Base-by-base conservation (phyloP, 768 basidiomycete species). In the Exidia glandulosa region DNA sequence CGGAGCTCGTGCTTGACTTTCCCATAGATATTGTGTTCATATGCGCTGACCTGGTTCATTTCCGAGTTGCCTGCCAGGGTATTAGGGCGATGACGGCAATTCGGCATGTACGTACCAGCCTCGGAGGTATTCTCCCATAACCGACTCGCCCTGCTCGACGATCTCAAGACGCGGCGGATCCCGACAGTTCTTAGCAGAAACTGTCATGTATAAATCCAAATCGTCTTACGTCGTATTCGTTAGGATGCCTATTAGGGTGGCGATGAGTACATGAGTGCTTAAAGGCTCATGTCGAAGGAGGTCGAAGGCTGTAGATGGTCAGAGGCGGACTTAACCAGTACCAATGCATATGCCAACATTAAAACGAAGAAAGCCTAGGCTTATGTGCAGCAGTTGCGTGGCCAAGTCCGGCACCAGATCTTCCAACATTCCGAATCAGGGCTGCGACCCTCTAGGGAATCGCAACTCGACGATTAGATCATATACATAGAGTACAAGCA, bases 161-260 rank as follows among this genome's bases (percentile, higher is more conserved):
- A 54, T 54, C 16, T 54, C 27, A 4, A 54, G 10, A 10, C 50
- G 50, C 9, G 50, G 27, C 6, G 50, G 50, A 19, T 27, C 27
- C 9, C 27, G 25, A 23, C 23, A 45, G 30, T 32, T 29, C n/a
- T 27, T 29, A 34, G 13, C 9, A 32, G 19, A 3, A 33, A 3
- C 32, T 19, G 25, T 7, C 13, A 19, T 54, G 2, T n/a, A 13
- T 23, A 29, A 45, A 3, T 27, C 69, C 62, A 30, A 64, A 65
- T 23, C 41, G 47, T 13, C 68, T 69, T 31, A 79, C 63, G 48
- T 70, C 67, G 68, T 74, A 66, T 62, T 77, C 74, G 30, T 79
- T 76, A 0, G 74, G 72, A 32, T 79, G 60, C 19, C 67, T 68
- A 4, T n/a, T n/a, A n/a, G 75, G 71, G 71, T 74, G 78, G 80